phyloP scores from a whole-genome alignment of 108 stramenopile genomes.

The Pseudonitzschia multiseries region DNA sequence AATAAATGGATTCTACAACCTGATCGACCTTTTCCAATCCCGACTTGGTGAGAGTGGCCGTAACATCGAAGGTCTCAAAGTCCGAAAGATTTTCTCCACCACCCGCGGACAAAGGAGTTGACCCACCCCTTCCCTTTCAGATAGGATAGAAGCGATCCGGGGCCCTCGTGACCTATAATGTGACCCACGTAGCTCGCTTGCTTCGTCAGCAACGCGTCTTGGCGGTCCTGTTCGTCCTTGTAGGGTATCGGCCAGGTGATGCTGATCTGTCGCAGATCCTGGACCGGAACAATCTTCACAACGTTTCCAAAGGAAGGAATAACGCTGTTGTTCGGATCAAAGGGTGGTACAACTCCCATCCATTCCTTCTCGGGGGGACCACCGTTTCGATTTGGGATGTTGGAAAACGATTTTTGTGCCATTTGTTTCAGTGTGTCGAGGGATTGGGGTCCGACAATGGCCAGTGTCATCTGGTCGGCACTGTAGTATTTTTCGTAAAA shows the following conservation, averaged over 20 bases:
- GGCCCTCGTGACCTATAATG: conserved; percentile 88
- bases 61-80: conserved; percentile 80
- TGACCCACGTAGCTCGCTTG: conserved; percentile 72
- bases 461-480: conserved; percentile 92
- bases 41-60: conserved; percentile 69
- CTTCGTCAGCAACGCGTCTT: conserved; percentile 51
- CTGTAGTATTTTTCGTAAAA: conserved; percentile 91
- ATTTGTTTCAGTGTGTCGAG: conserved; percentile 65
- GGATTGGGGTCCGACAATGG: conserved; percentile 83
- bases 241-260: conserved; percentile 80
- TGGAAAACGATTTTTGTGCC: conserved; percentile 71
- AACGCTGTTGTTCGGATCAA: conserved; percentile 38
- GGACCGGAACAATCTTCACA: conserved; percentile 79
- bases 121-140: conserved; percentile 79
- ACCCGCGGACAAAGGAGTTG: conserved; percentile 63
- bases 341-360: conserved; percentile 59
- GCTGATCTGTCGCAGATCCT: conserved; percentile 74
- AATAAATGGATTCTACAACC: conserved; percentile 71
- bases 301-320: conserved; percentile 61
- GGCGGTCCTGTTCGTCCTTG: conserved; percentile 49
- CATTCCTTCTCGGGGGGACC: conserved; percentile 66
- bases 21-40: conserved; percentile 68
- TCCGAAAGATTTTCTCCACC: conserved; percentile 59
- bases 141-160: conserved; percentile 78
- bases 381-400: conserved; percentile 65